phyloP scores from a whole-genome alignment of 176 grass and related monocot species.

The Eragrostis curvula region DNA sequence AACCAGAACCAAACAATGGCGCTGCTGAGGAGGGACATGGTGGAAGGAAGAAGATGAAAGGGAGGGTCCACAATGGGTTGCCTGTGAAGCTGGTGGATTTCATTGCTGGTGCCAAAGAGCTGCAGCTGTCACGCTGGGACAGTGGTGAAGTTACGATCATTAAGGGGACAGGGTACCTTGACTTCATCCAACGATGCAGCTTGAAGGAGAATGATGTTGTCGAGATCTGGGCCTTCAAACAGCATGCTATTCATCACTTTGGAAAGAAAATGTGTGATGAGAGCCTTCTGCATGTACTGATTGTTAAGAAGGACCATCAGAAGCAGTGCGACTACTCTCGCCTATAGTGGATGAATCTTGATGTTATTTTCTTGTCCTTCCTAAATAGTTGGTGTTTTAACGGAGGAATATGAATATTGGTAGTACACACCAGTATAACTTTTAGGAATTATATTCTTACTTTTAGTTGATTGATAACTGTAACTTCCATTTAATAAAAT shows the following conservation, averaged over 20 bases:
- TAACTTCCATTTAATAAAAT: background rate
- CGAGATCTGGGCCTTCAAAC: constrained; percentile 13
- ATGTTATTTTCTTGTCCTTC: background rate
- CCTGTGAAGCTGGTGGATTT: background rate
- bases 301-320: constrained; percentile 2
- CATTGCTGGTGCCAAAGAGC: background rate
- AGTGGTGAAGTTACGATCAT: background rate
- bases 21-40: background rate
- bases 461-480: background rate
- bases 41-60: background rate
- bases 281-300: constrained; percentile 46
- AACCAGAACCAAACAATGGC: background rate
- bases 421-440: background rate
- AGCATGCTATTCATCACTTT: background rate
- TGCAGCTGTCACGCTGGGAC: background rate
- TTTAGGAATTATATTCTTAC: background rate
- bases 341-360: too few species aligned
- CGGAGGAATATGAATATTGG: background rate
- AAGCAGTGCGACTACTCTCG: background rate
- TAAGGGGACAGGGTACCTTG: background rate
- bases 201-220: background rate
- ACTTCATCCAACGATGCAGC: background rate
- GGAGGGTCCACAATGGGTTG: background rate
- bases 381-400: background rate
- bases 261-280: constrained; percentile 31